Base-by-base conservation (phyloP, 2,329 filamentous ascomycete genomes). In the Rutstroemia sp. region DNA sequence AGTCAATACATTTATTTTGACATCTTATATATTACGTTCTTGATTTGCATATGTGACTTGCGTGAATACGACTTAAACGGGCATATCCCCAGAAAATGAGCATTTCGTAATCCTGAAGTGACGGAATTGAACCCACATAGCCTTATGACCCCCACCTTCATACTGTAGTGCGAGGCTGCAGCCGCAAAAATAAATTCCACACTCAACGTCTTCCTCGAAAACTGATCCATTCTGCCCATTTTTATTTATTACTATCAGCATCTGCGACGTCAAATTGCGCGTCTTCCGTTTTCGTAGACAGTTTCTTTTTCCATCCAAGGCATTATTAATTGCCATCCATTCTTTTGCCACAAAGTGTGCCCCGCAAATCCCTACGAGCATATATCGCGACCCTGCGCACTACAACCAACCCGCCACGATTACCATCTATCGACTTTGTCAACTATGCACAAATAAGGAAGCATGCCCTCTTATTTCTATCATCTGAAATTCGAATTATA, bases 401-500 rank as follows among this genome's bases (percentile, higher is more conserved):
- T 34, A 7, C 50, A 46, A 25, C 4, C 16, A 47, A 21, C 30
- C 30, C 30, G 9, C 30, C 30, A 34, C 30, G 30, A 34, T 34
- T 34, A 34, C 30, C 9, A 10, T 12, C 9, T 9, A 12, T 10
- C 30, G 30, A 34, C 30, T 10, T 34, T 12, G 4, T 25, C 12
- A 14, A 23, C 19, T 21, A 49, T 49, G 52, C 44, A 39, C 16
- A n/a, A 12, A 14, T 41, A 21, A 51, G 42, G 30, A 27, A 58
- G 49, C 16, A 66, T 67, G 63, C 65, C 63, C 54, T 65, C 77
- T 30, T 85, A 83, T 68, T 81, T 80, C 62, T 86, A 86, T 65
- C 82, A 86, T 63, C 67, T 87, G n/a, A 84, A 80, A 63, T 78
- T 87, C 65, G 83, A 87, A 72, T 75, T 86, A 44, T 86, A 86